Conservation (phyloP, 495 filamentous ascomycete species). For the Chaetomidium leptoderma region DNA sequence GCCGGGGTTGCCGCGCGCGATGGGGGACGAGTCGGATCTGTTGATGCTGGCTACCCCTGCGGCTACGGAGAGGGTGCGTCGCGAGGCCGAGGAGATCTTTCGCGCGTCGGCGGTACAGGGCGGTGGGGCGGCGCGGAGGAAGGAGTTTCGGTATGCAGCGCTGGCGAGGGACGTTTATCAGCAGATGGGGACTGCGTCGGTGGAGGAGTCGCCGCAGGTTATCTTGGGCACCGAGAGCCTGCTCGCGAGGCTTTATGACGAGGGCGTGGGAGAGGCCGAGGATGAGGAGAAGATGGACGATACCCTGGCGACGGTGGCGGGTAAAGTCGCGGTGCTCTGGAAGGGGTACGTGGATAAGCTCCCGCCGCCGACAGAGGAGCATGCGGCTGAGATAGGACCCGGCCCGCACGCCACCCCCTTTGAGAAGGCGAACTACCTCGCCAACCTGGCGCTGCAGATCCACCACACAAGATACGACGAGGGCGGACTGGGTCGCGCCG, state of each 20-base stretch:
- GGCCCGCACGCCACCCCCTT: conserved; percentile 53
- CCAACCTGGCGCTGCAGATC: conserved; percentile 64
- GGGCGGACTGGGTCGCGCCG: conserved; percentile 31
- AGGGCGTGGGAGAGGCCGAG: conserved; percentile 50
- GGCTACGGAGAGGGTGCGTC: conserved; percentile 43
- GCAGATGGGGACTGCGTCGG: conserved; percentile 40
- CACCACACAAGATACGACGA: conserved; percentile 61
- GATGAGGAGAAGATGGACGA: conserved; percentile 52
- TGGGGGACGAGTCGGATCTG: conserved; percentile 40
- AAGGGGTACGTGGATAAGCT: conserved; percentile 44
- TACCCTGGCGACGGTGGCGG: conserved; percentile 51
- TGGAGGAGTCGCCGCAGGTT: conserved; percentile 50
- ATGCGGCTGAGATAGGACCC: conserved; percentile 59
- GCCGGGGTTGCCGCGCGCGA: conserved; percentile 2
- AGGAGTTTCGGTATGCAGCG: conserved; percentile 40
- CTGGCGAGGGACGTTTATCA: conserved; percentile 51
- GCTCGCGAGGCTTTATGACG: conserved; percentile 52
- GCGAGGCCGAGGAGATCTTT: conserved; percentile 45
- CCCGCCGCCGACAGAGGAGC: conserved; percentile 47
- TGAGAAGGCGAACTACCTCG: conserved; percentile 69
- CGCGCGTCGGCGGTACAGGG: conserved; percentile 41
- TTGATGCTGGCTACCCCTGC: conserved; percentile 45
- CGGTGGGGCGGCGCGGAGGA: conserved; percentile 28
- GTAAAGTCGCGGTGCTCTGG: conserved; percentile 58
- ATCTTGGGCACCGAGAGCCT: conserved; percentile 54